phyloP scores from a whole-genome alignment of 139 green algal genomes.

The Picochlorum costavermella region DNA sequence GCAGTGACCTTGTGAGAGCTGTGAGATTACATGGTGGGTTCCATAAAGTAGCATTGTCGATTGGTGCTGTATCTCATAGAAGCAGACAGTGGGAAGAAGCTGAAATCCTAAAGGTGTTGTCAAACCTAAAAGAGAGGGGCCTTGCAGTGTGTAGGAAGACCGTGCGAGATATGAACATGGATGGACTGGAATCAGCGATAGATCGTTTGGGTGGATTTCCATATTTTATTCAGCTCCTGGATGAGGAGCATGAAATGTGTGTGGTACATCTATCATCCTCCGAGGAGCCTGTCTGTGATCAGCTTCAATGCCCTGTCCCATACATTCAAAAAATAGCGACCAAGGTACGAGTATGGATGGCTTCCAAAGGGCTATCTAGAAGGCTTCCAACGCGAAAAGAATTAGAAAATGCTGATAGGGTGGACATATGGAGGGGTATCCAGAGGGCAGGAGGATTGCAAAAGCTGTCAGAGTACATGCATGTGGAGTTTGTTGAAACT shows the following conservation, averaged over 20 bases:
- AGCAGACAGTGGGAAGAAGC: background rate
- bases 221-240: background rate
- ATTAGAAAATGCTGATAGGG: background rate
- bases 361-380: background rate
- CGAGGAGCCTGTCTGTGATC: too few relatives aligned
- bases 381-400: background rate
- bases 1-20: constrained; percentile 26
- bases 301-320: too few relatives aligned
- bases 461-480: constrained; percentile 9
- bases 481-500: constrained; percentile 6
- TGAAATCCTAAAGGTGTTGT: background rate
- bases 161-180: too few relatives aligned
- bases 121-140: background rate
- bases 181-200: too few relatives aligned
- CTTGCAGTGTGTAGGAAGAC: too few relatives aligned
- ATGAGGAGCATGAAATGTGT: background rate
- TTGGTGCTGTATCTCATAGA: constrained; percentile 10
- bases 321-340: background rate
- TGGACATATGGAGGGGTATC: constrained; percentile 5
- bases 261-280: too few relatives aligned
- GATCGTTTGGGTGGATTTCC: too few relatives aligned
- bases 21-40: constrained; percentile 26
- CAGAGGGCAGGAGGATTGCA: constrained; percentile 6
- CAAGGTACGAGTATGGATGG: background rate
- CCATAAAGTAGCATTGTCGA: constrained; percentile 14